Base-by-base conservation (phyloP, 768 basidiomycete genomes). In the Lentinula guzmanii region DNA sequence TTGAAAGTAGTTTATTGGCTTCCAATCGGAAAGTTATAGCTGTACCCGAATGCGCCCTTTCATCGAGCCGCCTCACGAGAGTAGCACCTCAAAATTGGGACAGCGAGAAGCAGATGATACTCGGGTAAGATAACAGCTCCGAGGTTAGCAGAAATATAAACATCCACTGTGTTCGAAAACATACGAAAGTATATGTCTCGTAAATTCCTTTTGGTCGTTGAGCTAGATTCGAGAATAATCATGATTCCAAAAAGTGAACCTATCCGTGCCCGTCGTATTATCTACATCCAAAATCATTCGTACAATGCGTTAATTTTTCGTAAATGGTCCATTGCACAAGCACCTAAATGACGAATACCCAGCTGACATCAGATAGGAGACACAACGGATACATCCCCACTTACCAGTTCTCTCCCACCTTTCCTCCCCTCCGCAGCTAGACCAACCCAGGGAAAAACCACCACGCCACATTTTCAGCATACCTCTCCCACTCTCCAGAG, bases 401-500 rank as follows among this genome's bases (percentile, higher is more conserved):
- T 48, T 16, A 33, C 37, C 7, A 7, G 8, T 5, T 43, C 15
- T 41, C 1, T 4, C n/a, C 41, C 41, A 21, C 21, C 18, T 28
- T 31, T 54, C 18, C n/a, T 35, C 37, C 21, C n/a, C 18, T 41
- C 37, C 34, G 55, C 24, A 39, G 43, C 46, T 41, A 60, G 4
- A 37, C 51, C 16, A 82, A 59, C 5, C 81, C 79, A 21, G 81
- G 81, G 58, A 79, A 64, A 61, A 82, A 80, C 81, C 80, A 80
- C 69, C 69, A 77, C 5, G 67, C 75, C 13, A 80, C 80, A 21
- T 67, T 66, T 3, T 69, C 67, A 5, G 79, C 79, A 63, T 79
- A 82, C 5, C 62, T 62, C 13, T 79, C 77, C 82, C 82, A 82
- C 62, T 81, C 75, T 8, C 67, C 50, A 35, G 74, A 72, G 55